These are phyloP conservation scores for Dictyostelium brefeldianum DNA, from an alignment of 78 protist genomes.

Conservation along the genomic window DNA sequence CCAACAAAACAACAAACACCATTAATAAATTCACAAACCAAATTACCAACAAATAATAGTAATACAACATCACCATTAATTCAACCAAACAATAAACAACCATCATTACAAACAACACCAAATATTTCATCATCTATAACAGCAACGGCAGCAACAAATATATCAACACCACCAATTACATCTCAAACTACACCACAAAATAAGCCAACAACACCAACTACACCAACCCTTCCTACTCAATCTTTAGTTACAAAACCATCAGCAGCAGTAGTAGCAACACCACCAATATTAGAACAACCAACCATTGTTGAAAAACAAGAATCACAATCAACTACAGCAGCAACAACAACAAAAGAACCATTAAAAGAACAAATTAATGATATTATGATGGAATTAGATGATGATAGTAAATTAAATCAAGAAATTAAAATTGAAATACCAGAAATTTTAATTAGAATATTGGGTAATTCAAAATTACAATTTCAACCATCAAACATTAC, in stretches of 20 bases:
- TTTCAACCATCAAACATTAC: slow-evolving; percentile 58
- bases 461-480: slow-evolving; percentile 30
- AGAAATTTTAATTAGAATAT: slow-evolving; percentile 1
- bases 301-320: not conserved
- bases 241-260: not conserved
- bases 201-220: not conserved
- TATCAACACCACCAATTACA: not conserved
- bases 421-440: slow-evolving; percentile 70
- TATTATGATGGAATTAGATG: slow-evolving; percentile 5
- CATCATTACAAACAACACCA: not conserved
- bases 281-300: not conserved
- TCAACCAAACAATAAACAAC: not conserved
- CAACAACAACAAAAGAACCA: slow-evolving; percentile 6
- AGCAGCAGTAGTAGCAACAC: not conserved
- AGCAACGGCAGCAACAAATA: not conserved
- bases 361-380: not conserved
- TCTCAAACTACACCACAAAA: not conserved
- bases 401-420: slow-evolving; percentile 41
- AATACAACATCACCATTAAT: not conserved
- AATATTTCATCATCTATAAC: not conserved
- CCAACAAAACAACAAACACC: not conserved
- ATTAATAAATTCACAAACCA: not conserved
- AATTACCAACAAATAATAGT: not conserved
- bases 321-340: not conserved
- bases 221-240: not conserved